Conservation (phyloP, 1,139 yeast genomes). For the Saccharomycopsis phalli region DNA sequence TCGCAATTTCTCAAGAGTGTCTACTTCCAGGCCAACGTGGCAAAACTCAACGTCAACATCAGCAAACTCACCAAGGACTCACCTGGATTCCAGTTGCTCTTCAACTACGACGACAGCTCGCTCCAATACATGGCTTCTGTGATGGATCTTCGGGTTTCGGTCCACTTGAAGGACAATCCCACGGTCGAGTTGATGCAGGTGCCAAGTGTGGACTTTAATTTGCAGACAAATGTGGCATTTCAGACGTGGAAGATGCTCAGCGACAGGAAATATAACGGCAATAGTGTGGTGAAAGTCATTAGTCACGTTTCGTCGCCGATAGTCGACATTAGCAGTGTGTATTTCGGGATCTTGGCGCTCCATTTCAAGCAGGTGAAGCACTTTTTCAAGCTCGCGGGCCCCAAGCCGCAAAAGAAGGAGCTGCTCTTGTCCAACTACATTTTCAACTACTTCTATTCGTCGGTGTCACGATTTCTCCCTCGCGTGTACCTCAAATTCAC, state of each 20-base stretch:
- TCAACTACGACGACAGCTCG: constrained; percentile 45
- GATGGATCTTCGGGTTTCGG: constrained; percentile 33
- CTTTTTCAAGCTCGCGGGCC: constrained; percentile 24
- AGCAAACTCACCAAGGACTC: constrained; percentile 27
- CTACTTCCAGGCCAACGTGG: constrained; percentile 14
- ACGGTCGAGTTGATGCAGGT: constrained; percentile 38
- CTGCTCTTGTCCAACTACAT: constrained; percentile 15
- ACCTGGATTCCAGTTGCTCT: constrained; percentile 55
- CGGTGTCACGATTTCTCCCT: constrained; percentile 26
- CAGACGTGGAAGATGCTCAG: constrained; percentile 33
- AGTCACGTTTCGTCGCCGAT: constrained; percentile 41
- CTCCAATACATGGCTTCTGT: constrained; percentile 39
- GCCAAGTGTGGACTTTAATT: constrained; percentile 45
- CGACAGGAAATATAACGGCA: constrained; percentile 32
- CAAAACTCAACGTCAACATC: constrained; percentile 25
- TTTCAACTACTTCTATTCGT: constrained; percentile 21
- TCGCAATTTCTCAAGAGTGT: constrained; percentile 8
- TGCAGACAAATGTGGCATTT: constrained; percentile 44
- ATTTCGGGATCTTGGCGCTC: constrained; percentile 25
- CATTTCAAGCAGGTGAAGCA: constrained; percentile 28
- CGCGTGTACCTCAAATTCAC: constrained; percentile 26
- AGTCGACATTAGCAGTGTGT: constrained; percentile 29
- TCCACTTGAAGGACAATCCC: constrained; percentile 24
- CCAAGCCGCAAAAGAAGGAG: constrained; percentile 24
- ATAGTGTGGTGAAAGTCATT: constrained; percentile 42